These are phyloP conservation scores for Serpula lacrymans DNA, from an alignment of 768 basidiomycete genomes.

Conservation along the genomic window DNA sequence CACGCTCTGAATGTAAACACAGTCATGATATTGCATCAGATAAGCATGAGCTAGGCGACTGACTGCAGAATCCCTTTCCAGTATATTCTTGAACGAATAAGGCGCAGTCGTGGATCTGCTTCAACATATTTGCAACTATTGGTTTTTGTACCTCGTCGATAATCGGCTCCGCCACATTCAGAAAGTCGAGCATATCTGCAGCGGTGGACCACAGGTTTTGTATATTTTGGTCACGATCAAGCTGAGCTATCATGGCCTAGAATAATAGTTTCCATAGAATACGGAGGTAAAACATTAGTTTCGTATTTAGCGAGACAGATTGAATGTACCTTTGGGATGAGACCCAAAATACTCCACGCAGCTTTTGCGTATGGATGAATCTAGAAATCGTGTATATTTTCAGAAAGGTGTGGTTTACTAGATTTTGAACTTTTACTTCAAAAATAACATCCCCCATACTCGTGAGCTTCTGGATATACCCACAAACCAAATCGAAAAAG, in stretches of 20 bases:
- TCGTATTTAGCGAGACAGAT: no score
- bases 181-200: slow-evolving; percentile 7
- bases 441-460: no score
- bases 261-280: no score
- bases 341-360: slow-evolving; percentile 4
- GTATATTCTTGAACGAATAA: slow-evolving; percentile 27
- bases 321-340: slow-evolving; percentile 3
- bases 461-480: no score
- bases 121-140: slow-evolving; percentile 9
- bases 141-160: slow-evolving; percentile 1
- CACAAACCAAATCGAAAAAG: no score
- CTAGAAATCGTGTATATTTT: no score
- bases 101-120: slow-evolving; percentile 26
- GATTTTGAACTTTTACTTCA: no score
- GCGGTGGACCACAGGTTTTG: slow-evolving; percentile 4
- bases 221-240: slow-evolving; percentile 3
- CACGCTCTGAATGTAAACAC: background rate
- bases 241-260: slow-evolving; percentile 3
- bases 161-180: slow-evolving; percentile 5
- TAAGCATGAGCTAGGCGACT: background rate
- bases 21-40: background rate
- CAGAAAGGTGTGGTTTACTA: no score
- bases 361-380: slow-evolving; percentile 13
- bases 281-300: no score
- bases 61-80: slow-evolving; percentile 1